Evolutionary conservation across 495 filamentous ascomycete species (phyloP).

Genomic region (Xylaria curta): DNA sequence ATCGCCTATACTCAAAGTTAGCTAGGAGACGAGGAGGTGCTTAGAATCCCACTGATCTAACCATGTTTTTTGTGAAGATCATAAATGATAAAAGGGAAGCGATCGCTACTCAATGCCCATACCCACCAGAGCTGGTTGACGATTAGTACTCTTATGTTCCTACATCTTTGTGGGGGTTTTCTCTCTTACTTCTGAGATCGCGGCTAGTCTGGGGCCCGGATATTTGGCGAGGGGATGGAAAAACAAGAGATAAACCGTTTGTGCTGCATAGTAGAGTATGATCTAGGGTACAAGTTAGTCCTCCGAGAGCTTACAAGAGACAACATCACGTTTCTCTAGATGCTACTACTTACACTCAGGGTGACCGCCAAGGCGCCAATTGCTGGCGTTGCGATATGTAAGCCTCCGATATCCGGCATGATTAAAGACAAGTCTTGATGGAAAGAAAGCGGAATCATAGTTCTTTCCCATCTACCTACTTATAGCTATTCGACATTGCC

Average conservation of each 20-base stretch:
- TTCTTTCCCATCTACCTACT: neutral
- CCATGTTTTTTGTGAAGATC: conserved; percentile 26
- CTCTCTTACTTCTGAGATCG: conserved; percentile 18
- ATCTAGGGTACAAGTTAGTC: neutral
- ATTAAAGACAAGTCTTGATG: neutral
- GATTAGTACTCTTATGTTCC: neutral
- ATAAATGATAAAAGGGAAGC: conserved; percentile 19
- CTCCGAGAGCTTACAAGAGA: neutral
- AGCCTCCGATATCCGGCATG: conserved; percentile 12
- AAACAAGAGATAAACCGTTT: conserved; percentile 9
- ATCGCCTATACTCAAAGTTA: conserved; percentile 16
- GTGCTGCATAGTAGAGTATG: conserved; percentile 4
- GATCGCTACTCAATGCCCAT: conserved; percentile 19
- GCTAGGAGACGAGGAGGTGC: neutral
- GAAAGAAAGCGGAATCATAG: neutral
- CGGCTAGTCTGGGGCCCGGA: conserved; percentile 23
- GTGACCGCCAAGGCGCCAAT: neutral
- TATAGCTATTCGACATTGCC: neutral
- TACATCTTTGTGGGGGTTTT: neutral
- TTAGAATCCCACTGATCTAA: neutral
- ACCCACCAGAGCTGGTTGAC: conserved; percentile 19
- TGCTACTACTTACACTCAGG: conserved; percentile 8
- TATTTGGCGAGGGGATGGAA: conserved; percentile 29
- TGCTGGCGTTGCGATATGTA: neutral
- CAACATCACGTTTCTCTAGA: neutral